A percentile compares a stretch with the other conserved stretches of the same genome.
Conservation (phyloP, 1,284 basidiomycete species). For the Athelia sp. region DNA sequence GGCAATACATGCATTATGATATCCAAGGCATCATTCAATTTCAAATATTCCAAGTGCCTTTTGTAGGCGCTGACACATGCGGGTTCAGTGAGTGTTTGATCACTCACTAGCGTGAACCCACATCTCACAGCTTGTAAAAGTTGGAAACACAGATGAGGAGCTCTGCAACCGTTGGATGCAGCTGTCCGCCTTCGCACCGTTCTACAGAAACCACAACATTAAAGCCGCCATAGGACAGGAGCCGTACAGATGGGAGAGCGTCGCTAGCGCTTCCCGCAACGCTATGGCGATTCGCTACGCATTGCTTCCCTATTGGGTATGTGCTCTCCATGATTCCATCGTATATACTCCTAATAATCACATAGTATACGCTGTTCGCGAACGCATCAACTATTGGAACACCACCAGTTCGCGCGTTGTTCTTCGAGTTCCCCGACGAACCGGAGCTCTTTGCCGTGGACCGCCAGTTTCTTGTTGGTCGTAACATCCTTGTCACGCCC, state of each 20-base stretch:
- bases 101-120: neutral
- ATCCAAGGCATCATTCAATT: conserved; percentile 72
- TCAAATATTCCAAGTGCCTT: conserved; percentile 72
- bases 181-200: conserved; percentile 70
- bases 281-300: conserved; percentile 65
- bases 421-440: conserved; percentile 73
- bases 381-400: conserved; percentile 59
- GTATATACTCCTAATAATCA: neutral
- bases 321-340: conserved; percentile 2
- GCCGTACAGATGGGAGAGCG: conserved; percentile 73
- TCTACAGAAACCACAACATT: conserved; percentile 68
- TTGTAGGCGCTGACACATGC: conserved; percentile 71
- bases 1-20: conserved; percentile 55
- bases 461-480: conserved; percentile 67
- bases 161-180: conserved; percentile 83
- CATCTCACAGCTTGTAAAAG: conserved; percentile 23
- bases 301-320: conserved; percentile 70
- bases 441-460: conserved; percentile 60
- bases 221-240: conserved; percentile 62
- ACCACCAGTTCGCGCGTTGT: conserved; percentile 68
- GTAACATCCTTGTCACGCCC: conserved; percentile 68
- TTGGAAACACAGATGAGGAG: conserved; percentile 73
- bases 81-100: conserved; percentile 45
- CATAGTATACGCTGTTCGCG: conserved; percentile 70
- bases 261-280: conserved; percentile 66